These are phyloP conservation scores for Tinospora cordifolia DNA, from an alignment of 164 flowering plant genomes.

Conservation along the genomic window DNA sequence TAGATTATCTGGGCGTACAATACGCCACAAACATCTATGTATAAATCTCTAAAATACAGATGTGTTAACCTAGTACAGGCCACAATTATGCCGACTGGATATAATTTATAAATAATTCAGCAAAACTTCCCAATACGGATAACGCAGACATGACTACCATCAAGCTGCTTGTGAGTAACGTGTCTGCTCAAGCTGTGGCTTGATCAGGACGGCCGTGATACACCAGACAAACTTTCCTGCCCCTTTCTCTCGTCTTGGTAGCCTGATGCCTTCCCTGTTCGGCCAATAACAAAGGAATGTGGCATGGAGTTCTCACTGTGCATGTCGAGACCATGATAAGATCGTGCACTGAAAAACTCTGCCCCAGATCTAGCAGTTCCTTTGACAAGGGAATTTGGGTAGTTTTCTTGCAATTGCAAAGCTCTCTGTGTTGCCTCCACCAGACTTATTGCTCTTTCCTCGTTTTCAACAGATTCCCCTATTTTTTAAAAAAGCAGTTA, in stretches of 20 bases:
- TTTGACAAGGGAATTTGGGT: slow-evolving; percentile 28
- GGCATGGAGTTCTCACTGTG: slow-evolving; percentile 30
- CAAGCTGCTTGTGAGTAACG: neutral
- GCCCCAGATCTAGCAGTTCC: slow-evolving; percentile 65
- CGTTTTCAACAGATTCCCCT: slow-evolving; percentile 26
- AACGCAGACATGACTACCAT: neutral
- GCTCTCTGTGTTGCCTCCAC: slow-evolving; percentile 55
- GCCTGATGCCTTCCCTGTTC: slow-evolving; percentile 82
- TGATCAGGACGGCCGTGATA: neutral
- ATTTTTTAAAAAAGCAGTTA: slow-evolving; percentile 9
- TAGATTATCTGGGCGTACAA: neutral
- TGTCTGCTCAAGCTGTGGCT: neutral
- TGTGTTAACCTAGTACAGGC: neutral
- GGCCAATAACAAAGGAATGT: slow-evolving; percentile 43
- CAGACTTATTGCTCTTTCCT: slow-evolving; percentile 40
- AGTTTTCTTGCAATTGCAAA: slow-evolving; percentile 42
- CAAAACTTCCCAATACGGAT: neutral
- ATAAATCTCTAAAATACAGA: no score
- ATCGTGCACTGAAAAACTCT: slow-evolving; percentile 56
- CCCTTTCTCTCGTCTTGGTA: slow-evolving; percentile 52
- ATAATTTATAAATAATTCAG: neutral
- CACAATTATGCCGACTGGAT: neutral
- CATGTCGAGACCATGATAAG: slow-evolving; percentile 81
- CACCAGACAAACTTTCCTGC: neutral
- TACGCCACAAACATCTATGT: neutral